Evolutionary conservation across 2,329 filamentous ascomycete species (phyloP), one percentile per base, ranked within the genome.

Genomic region (Pseudomassariella vexata): DNA sequence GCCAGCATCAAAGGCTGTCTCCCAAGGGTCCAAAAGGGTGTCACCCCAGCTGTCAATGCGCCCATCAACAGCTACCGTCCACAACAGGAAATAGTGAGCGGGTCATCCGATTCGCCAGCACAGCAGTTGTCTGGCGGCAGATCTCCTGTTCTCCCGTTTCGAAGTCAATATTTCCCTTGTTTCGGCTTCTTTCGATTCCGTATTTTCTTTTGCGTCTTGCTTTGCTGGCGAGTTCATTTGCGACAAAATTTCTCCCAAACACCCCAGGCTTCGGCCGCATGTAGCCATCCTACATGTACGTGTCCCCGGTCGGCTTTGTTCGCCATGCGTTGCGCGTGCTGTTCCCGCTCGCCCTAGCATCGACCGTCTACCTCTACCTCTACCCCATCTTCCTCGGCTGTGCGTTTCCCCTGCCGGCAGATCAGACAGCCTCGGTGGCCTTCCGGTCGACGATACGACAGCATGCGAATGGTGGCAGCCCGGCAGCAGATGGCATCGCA

Each of bases 311-410:
- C 56, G 60, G 62, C 48, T 55, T 68, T 48, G 64, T 77, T 52
- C 70, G 73, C 64, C 65, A 70, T 66, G 69, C 60, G 56, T 59
- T 77, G 56, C 64, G 70, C 51, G 48, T 76, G 30, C 56, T 74
- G 30, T 52, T 83, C 26, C 79, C 85, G 29, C 51, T 90, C 52
- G 80, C 84, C 37, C 48, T 90, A 51, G 60, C 76, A 42, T 75
- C 76, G 50, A 86, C 84, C 31, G 48, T 79, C 44, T 94, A 89
- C 62, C 71, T 96, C 32, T 95, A 95, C 63, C 66, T 90, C 23
- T 96, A 94, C 55, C 89, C 92, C 7, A 52, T 85, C 46, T 82
- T 95, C 51, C 73, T 78, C 44, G 73, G 76, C 50, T 96, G 89
- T 66, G 79, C 73, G 22, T 96, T 95, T 59, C 86, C 89, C 9